Evolutionary conservation across 1,284 basidiomycete genomes (phyloP), one percentile per base, ranked within the genome.

Genomic region (Irpex sp.): DNA sequence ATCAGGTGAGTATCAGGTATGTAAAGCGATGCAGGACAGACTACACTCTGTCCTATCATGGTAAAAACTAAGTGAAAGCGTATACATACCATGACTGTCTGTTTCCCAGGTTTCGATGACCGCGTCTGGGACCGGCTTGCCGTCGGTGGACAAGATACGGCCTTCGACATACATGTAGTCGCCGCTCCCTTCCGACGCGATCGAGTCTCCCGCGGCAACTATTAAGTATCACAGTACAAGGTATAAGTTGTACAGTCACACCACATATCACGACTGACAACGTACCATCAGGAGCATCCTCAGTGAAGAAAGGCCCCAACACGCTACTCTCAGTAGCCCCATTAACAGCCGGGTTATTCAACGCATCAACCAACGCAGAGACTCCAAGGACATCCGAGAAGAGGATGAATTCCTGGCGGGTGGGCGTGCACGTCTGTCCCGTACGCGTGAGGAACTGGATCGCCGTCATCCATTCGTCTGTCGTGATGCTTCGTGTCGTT

Each of bases 71-170:
- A 26, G 26, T 3, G 26, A 26, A 26, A 26, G 26, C 26, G 19
- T 5, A 15, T 52, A 68, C 71, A 77, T 72, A 69, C 92, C 90
- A 64, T 84, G 71, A 4, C 81, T 81, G 72, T 95, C 93, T n/a
- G 92, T 88, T 76, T 95, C 93, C 94, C 92, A 94, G 13, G 92
- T 94, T 64, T 94, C 91, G 65, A 94, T 89, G 38, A 82, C 71
- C 1, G 88, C 89, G 65, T 81, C 79, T 4, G 85, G 71, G 58
- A 94, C 81, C 1, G 89, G 88, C n/a, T 83, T 79, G 31, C 93
- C 93, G 38, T 84, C 76, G 0, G 83, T 86, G 69, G 87, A 82
- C 40, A 84, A 70, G 2, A 95, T 82, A 1, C 80, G 81, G 2
- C 93, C 93, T 70, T 91, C 82, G 61, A 95, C 88, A 68, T 83